Evolutionary conservation across 2,329 filamentous ascomycete species (phyloP), one percentile per base, ranked within the genome.

Genomic region (Pezicula carpinea): DNA sequence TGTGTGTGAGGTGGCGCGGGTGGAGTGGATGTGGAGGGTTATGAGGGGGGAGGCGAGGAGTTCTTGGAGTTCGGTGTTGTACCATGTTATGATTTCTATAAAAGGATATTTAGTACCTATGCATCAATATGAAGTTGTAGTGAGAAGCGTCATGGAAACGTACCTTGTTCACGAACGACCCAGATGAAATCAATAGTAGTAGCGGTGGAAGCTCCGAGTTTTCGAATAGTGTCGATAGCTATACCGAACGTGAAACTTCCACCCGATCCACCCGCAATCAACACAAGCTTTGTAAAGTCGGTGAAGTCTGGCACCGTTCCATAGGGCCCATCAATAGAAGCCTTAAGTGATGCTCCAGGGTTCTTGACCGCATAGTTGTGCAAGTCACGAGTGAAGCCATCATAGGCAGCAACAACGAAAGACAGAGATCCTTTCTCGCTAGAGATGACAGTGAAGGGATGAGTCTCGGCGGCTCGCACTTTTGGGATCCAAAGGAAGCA

Each of bases 401-500:
- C 72, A 51, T 79, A 71, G 0, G 79, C 73, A 41, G 74, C 71
- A 44, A 83, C 71, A 18, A 83, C 71, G 42, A 84, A 78, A 64
- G 83, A 64, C 1, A 53, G 57, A 0, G 77, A 74, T 26, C 72
- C 62, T 13, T 35, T 35, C 14, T 68, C 70, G 18, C 70, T 64
- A 18, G 56, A 59, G 18, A 76, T 75, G 41, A 84, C 77, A 2
- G 80, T 84, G 54, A 85, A 85, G 0, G 81, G 81, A 51, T 86
- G 82, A 2, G 75, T 80, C 62, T 85, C 77, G 15, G 76, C 65
- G 2, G 67, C 54, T 8, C 80, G 74, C 40, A 85, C 71, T 4
- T 66, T 66, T 0, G 82, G 82, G 6, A 85, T 73, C 79, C 79
- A 85, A 23, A 85, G 62, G 56, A 82, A 84, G 54, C 77, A 79